These are phyloP conservation scores for Xylaria nigripes DNA, from an alignment of 495 filamentous ascomycete genomes.

Conservation along the genomic window DNA sequence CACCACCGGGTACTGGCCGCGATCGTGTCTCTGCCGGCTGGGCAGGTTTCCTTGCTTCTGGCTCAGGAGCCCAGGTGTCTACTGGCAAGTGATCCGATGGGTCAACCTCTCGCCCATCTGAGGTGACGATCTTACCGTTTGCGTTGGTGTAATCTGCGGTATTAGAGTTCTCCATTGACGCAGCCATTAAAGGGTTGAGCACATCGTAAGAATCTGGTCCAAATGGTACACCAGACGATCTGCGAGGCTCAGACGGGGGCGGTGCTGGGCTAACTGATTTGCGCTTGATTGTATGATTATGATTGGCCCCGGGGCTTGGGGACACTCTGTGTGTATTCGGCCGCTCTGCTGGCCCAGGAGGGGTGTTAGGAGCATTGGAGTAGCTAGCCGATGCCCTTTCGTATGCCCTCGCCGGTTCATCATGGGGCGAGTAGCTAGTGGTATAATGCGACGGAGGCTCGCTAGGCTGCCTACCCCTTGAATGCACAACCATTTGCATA, in stretches of 20 bases:
- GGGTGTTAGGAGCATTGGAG: constrained; percentile 32
- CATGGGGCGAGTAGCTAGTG: constrained; percentile 33
- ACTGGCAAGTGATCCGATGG: constrained; percentile 88
- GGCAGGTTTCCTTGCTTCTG: constrained; percentile 59
- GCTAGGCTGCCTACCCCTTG: constrained; percentile 34
- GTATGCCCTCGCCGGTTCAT: constrained; percentile 25
- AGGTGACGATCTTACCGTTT: constrained; percentile 62
- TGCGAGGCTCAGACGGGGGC: constrained; percentile 42
- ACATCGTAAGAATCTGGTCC: constrained; percentile 81
- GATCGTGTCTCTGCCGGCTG: constrained; percentile 39
- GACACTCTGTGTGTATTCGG: constrained; percentile 46
- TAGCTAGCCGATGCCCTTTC: constrained; percentile 30
- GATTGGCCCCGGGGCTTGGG: constrained; percentile 43
- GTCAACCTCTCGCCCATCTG: constrained; percentile 81
- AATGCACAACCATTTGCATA: constrained; percentile 25
- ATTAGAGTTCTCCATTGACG: constrained; percentile 22
- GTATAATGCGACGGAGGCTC: constrained; percentile 27
- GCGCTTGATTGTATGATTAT: constrained; percentile 52
- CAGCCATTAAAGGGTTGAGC: constrained; percentile 51
- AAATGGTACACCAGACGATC: constrained; percentile 64
- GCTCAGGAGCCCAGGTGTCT: constrained; percentile 89
- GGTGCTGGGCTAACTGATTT: constrained; percentile 76
- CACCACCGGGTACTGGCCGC: constrained; percentile 35
- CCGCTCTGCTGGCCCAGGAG: constrained; percentile 23
- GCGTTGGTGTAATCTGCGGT: constrained; percentile 35